Percentiles rank a stretch among this genome's conserved stretches.
Evolutionary conservation across 148 eudicot species (phyloP).

Genomic region (Polygonum maritimum): DNA sequence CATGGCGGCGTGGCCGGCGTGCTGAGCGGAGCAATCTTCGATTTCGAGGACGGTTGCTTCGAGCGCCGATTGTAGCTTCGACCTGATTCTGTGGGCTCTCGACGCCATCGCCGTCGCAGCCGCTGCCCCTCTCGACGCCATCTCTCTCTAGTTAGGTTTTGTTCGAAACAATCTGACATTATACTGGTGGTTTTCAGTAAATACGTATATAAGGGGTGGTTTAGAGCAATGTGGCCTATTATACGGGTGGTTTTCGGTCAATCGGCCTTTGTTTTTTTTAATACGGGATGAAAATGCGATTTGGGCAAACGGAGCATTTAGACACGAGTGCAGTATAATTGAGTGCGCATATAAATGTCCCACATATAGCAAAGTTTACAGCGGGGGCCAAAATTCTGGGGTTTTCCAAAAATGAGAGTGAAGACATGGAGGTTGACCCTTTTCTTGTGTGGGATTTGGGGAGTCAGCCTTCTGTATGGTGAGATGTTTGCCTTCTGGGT

Average conservation of each 20-base stretch:
- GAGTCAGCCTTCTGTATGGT: constrained; percentile 55
- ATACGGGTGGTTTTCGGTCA: no score
- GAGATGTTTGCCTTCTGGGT: constrained; percentile 79
- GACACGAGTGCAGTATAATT: no score
- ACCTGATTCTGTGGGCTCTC: constrained; percentile 52
- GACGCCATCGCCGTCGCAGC: constrained; percentile 28
- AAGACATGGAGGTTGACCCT: constrained; percentile 49
- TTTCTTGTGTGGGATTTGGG: constrained; percentile 56
- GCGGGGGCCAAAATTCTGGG: no score
- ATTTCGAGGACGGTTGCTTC: constrained; percentile 45
- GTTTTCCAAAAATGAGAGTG: constrained; percentile 16
- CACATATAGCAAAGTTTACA: no score
- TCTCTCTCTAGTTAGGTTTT: background rate
- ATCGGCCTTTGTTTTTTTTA: no score
- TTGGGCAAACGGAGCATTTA: no score
- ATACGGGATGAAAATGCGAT: no score
- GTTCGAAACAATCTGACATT: no score
- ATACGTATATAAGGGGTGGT: no score
- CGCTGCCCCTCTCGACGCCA: constrained; percentile 21
- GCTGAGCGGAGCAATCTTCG: constrained; percentile 67
- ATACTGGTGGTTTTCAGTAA: no score
- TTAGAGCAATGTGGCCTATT: no score
- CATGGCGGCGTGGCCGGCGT: constrained; percentile 65
- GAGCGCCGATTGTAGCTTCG: constrained; percentile 46
- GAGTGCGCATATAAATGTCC: no score